Evolutionary conservation across 2,329 filamentous ascomycete genomes (phyloP), one percentile per base, ranked within the genome.

Genomic region (Salinomyces thailandicus): DNA sequence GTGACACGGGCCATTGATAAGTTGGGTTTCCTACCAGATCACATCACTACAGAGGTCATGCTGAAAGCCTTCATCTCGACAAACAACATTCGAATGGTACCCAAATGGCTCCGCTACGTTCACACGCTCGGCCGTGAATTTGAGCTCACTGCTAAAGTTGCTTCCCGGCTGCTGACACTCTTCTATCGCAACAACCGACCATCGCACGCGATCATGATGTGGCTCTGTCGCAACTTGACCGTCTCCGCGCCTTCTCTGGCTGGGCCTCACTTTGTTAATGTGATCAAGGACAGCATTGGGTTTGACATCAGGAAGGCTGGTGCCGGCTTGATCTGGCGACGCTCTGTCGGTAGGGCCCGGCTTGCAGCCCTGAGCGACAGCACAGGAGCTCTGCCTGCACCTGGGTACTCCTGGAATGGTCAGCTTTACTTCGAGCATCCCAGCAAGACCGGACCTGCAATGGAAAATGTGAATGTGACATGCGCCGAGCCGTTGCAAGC

Each of bases 181-280:
- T 57, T 42, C 37, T 58, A 51, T 35, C 41, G 38, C 12, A 40
- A 51, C 5, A 36, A 35, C 18, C 45, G 53, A 5, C 52, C 53
- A 15, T 44, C 52, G 9, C 52, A 57, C 28, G 36, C 39, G 9
- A 19, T 52, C 15, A 15, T 58, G 13, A 48, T 54, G 33, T 45
- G 39, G 41, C 38, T 51, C 8, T 54, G 50, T 37, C 46, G 50
- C 14, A 33, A 41, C 19, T 31, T 58, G 13, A 15, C 33, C 4
- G 20, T 24, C 5, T 8, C 13, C 6, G 45, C 38, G 6, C 46
- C 50, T 11, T 37, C 42, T 8, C 43, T 54, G 17, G 29, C 36
- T n/a, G 37, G 43, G 13, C 13, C 22, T 3, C 38, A 42, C 4
- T 37, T 51, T 15, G n/a, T 44, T 9, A 31, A 37, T 22, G 14